A percentile compares a stretch with the other conserved stretches of the same genome.
These are phyloP conservation scores for Chlamydomonas sp. DNA, from an alignment of 139 green algal species.

Conservation along the genomic window DNA sequence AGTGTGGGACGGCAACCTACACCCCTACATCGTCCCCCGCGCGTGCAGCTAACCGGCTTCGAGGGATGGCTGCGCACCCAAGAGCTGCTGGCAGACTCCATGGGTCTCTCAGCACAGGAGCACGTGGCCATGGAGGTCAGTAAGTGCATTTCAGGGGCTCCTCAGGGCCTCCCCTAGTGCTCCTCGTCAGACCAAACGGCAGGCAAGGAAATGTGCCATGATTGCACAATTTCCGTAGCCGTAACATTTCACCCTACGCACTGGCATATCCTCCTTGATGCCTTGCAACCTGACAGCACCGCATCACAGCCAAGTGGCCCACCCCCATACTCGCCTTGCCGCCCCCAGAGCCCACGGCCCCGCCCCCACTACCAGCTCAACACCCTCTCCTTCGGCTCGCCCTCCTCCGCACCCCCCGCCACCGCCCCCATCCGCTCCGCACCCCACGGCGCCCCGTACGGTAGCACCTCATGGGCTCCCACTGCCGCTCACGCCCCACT, in stretches of 20 bases:
- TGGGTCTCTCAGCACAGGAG: neutral
- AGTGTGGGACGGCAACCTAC: neutral
- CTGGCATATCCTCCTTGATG: neutral
- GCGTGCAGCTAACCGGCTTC: conserved; percentile 36
- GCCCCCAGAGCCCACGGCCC: neutral
- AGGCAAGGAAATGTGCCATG: neutral
- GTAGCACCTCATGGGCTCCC: neutral
- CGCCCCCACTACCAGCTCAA: neutral
- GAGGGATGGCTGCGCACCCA: conserved; percentile 47
- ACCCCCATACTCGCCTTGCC: neutral
- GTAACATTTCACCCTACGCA: neutral
- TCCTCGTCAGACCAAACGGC: neutral
- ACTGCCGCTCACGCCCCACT: neutral
- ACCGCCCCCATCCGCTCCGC: neutral
- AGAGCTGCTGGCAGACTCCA: conserved; percentile 28
- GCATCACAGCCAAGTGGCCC: neutral
- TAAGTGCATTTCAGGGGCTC: neutral
- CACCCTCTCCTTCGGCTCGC: neutral
- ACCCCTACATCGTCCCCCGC: neutral
- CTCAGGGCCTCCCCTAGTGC: neutral
- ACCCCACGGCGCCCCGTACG: neutral
- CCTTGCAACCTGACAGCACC: neutral
- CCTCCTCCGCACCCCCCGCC: neutral
- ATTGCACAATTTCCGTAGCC: neutral
- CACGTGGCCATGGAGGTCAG: conserved; percentile 2